Base-by-base conservation (phyloP, 2,329 filamentous ascomycete genomes). In the Microsporum ferrugineum region DNA sequence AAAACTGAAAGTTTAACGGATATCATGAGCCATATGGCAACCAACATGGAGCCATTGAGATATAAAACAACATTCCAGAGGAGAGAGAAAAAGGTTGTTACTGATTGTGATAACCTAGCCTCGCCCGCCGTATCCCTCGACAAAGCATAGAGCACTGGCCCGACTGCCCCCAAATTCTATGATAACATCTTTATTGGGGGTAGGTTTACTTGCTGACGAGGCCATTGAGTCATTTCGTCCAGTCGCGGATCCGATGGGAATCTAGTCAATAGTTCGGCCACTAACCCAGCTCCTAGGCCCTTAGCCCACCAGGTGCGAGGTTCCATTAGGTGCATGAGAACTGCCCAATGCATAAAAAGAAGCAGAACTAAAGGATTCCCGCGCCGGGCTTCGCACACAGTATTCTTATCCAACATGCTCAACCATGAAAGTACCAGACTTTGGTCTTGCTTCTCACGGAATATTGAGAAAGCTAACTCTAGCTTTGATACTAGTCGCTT, bases 361-460 rank as follows among this genome's bases (percentile, higher is more conserved):
- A 69, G 45, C 47, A 69, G 55, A 6, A 63, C 53, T 10, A 68
- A 45, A 7, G 62, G 64, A 31, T 66, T 53, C 4, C 62, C 60
- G 14, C 38, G 58, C 39, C 60, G 45, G 3, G 67, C 33, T 8
- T 59, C 58, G 34, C 63, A 33, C 5, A 67, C 61, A 55, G 67
- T 67, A 10, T 62, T 61, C 31, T 63, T 63, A 8, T 65, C 63
- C 2, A 62, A 62, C 49, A 65, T 63, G 17, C 59, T 55, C n/a
- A 67, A 64, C 72, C 73, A 75, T 2, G 71, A 68, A 17, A 73
- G 64, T 12, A 73, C 67, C 17, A 71, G 69, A 1, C 68, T 70
- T 1, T 70, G 64, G 58, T 72, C 71, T n/a, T 60, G 51, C 0
- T 62, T 62, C 47, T 66, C 64, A 5, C 59, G 57, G 58, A 70